These are phyloP conservation scores for Hypoxylon sp. DNA, from an alignment of 2,329 filamentous ascomycete species.

Conservation along the genomic window DNA sequence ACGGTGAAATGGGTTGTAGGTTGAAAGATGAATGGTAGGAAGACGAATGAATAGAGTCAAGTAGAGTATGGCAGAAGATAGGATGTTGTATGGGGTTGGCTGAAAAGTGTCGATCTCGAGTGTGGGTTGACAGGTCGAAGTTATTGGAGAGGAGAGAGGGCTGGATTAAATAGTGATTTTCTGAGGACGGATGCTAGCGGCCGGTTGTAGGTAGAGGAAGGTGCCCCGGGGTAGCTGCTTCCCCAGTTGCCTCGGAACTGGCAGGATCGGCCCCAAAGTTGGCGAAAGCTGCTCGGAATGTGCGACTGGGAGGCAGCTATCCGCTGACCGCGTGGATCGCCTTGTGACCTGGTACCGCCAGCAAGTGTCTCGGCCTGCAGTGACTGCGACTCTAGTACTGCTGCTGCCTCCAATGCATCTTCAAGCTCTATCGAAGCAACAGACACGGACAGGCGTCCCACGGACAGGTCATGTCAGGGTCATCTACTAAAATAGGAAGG, in stretches of 20 bases:
- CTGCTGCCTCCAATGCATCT: background rate
- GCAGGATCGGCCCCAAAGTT: background rate
- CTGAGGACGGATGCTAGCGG: background rate
- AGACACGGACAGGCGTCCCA: constrained; percentile 14
- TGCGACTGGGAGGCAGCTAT: background rate
- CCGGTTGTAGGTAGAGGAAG: too few species aligned
- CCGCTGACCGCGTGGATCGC: background rate
- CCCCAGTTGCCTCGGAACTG: background rate
- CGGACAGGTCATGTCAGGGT: constrained; percentile 26
- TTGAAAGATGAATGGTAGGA: constrained; percentile 9
- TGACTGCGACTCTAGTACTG: too few species aligned
- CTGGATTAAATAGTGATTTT: background rate
- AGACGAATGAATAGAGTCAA: background rate
- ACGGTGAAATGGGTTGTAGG: constrained; percentile 9
- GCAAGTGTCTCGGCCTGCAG: too few species aligned
- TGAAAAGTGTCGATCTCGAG: too few species aligned
- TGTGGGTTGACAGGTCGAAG: background rate
- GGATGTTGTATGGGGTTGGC: background rate
- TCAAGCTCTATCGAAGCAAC: constrained; percentile 4
- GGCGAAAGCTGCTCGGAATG: background rate
- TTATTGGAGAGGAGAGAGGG: background rate
- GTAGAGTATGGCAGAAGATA: background rate
- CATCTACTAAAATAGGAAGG: constrained; percentile 26
- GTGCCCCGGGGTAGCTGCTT: background rate
- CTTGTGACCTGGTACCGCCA: background rate